Evolutionary conservation across 1,139 yeast species (phyloP), one percentile per base, ranked within the genome.

Genomic region (Blastobotrys apis): DNA sequence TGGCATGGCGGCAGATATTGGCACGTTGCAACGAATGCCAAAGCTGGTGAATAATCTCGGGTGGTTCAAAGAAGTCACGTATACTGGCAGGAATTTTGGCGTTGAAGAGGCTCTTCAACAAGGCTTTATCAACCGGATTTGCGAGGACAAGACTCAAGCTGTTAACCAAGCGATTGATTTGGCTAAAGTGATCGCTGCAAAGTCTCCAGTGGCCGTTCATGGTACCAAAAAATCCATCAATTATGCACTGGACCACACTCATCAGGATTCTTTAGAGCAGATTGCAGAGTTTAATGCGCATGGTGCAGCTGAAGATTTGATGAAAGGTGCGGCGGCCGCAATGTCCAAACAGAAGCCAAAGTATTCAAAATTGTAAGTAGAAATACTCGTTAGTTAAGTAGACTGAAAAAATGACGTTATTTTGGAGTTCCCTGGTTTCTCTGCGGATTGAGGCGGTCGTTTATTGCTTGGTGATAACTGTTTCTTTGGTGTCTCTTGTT

Each of bases 1-100:
- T 46, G 94, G 94, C 4, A 73, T 84, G 62, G 75, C 86, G 25
- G 90, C 94, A 2, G 94, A 84, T 60, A 82, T 84, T 54, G 94
- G 94, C 9, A 73, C 85, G 1, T 68, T 84, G 50, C 92, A 84
- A 64, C 72, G 94, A 59, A 59, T 83, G 48, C 84, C 87, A 4
- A 59, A 62, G 21, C 46, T 80, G 1, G 74, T 75, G 21, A 75
- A 74, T 44, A 82, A 81, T 60, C 65, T 69, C 29, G 80, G 87
- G 9, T 71, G 77, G 68, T 64, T 82, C 52, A 73, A 74, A 60
- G 84, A 82, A 53, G 66, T 78, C 46, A 78, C 84, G 1, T 72
- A 79, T 53, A 80, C 88, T 1, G 94, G 84, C 5, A 75, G 75
- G 35, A 62, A 65, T 23, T 83, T 81, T 49, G 64, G 65, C 19